A percentile compares a stretch with the other conserved stretches of the same genome.
Conservation (phyloP, 805 yeast species). For the Metschnikowia kofuensis region DNA sequence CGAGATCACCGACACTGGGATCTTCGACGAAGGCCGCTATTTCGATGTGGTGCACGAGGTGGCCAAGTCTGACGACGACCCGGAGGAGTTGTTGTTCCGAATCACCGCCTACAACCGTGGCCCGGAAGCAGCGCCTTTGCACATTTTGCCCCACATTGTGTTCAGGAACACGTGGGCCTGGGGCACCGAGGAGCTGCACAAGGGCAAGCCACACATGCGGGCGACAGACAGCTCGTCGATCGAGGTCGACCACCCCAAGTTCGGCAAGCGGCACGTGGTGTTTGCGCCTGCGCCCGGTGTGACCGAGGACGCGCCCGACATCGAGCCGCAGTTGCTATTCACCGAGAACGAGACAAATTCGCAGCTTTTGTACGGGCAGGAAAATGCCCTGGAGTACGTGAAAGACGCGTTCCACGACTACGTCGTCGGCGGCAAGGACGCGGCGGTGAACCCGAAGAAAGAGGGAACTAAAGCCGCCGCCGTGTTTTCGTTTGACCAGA, state of each 20-base stretch:
- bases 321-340: conserved; percentile 73
- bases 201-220: conserved; percentile 48
- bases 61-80: conserved; percentile 81
- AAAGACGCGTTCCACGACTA: conserved; percentile 93
- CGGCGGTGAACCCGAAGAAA: conserved; percentile 65
- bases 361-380: conserved; percentile 59
- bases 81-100: conserved; percentile 77
- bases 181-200: conserved; percentile 56
- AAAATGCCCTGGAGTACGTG: conserved; percentile 57
- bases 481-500: conserved; percentile 73
- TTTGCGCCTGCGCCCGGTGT: conserved; percentile 86
- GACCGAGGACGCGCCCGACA: conserved; percentile 55
- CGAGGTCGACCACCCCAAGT: conserved; percentile 61
- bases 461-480: conserved; percentile 85
- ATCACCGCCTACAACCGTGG: conserved; percentile 87
- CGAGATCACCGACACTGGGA: conserved; percentile 79
- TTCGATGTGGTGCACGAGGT: conserved; percentile 87
- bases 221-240: conserved; percentile 46
- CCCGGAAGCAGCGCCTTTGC: conserved; percentile 81
- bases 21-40: conserved; percentile 69
- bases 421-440: conserved; percentile 57
- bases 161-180: conserved; percentile 94
- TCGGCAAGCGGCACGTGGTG: conserved; percentile 59
- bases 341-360: conserved; percentile 89
- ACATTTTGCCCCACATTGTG: conserved; percentile 77